These are phyloP conservation scores for Lipomyces kockii DNA, from an alignment of 805 yeast species.

Conservation along the genomic window DNA sequence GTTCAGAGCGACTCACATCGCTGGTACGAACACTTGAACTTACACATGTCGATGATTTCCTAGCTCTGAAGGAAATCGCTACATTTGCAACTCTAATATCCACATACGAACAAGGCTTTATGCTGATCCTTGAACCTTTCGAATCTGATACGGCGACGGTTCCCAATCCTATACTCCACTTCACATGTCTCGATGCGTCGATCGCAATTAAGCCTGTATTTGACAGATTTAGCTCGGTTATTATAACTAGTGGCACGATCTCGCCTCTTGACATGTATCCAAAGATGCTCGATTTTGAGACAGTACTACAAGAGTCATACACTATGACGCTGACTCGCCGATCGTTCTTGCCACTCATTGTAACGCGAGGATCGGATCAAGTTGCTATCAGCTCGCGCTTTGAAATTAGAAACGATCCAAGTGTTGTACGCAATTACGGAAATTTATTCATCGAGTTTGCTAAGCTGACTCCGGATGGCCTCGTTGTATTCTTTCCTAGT, in stretches of 20 bases:
- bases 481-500: slow-evolving; percentile 97
- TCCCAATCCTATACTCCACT: slow-evolving; percentile 92
- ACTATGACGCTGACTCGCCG: slow-evolving; percentile 93
- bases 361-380: slow-evolving; percentile 97
- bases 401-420: slow-evolving; percentile 96
- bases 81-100: slow-evolving; percentile 96
- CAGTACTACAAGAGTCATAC: slow-evolving; percentile 92
- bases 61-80: slow-evolving; percentile 92
- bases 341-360: slow-evolving; percentile 92
- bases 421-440: slow-evolving; percentile 96
- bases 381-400: slow-evolving; percentile 95
- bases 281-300: slow-evolving; percentile 89
- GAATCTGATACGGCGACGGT: slow-evolving; percentile 95
- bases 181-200: slow-evolving; percentile 95
- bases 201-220: slow-evolving; percentile 97
- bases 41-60: slow-evolving; percentile 85
- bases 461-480: slow-evolving; percentile 95
- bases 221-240: slow-evolving; percentile 87
- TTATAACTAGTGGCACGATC: slow-evolving; percentile 96
- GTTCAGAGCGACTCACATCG: slow-evolving; percentile 87
- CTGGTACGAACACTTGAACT: slow-evolving; percentile 88
- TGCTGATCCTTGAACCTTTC: slow-evolving; percentile 89
- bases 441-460: slow-evolving; percentile 88
- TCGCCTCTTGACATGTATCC: slow-evolving; percentile 99
- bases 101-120: slow-evolving; percentile 92